Evolutionary conservation across 345 rosid species (phyloP).

Genomic region (Arabidopsis suecica): DNA sequence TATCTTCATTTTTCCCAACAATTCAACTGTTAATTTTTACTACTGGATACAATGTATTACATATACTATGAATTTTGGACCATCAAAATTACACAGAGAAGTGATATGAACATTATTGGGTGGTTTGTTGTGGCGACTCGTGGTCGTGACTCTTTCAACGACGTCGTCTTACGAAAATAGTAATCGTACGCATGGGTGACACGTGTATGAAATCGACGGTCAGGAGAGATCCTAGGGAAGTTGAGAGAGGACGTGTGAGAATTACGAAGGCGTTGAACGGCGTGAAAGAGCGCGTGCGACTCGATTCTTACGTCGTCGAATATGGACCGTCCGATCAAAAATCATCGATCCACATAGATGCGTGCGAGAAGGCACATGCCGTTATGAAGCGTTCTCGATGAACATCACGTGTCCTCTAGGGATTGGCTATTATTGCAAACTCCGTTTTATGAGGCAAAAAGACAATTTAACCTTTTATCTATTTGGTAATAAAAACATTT

Average conservation of each 20-base stretch:
- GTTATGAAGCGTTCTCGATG: constrained; percentile 38
- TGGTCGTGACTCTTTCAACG: constrained; percentile 13
- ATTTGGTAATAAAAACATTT: not conserved
- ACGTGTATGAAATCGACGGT: constrained; percentile 42
- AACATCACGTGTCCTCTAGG: constrained; percentile 43
- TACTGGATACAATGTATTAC: not conserved
- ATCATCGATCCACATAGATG: constrained; percentile 50
- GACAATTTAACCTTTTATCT: constrained; percentile 27
- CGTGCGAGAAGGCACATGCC: constrained; percentile 48
- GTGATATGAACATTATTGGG: not conserved
- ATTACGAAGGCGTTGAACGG: constrained; percentile 55
- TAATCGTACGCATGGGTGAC: constrained; percentile 30
- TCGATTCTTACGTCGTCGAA: constrained; percentile 50
- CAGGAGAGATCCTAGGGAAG: constrained; percentile 43
- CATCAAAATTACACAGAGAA: not conserved
- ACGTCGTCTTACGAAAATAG: constrained; percentile 3
- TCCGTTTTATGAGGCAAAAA: constrained; percentile 34
- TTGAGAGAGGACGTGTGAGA: constrained; percentile 52
- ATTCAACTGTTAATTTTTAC: not conserved
- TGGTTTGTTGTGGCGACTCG: constrained; percentile 35
- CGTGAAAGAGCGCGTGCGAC: constrained; percentile 60
- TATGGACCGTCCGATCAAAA: constrained; percentile 48
- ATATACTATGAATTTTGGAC: not conserved
- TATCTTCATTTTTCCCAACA: not conserved
- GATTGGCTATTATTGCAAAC: constrained; percentile 37